These are phyloP conservation scores for Fusarium stilboides DNA, from an alignment of 2,329 filamentous ascomycete genomes.

Conservation along the genomic window DNA sequence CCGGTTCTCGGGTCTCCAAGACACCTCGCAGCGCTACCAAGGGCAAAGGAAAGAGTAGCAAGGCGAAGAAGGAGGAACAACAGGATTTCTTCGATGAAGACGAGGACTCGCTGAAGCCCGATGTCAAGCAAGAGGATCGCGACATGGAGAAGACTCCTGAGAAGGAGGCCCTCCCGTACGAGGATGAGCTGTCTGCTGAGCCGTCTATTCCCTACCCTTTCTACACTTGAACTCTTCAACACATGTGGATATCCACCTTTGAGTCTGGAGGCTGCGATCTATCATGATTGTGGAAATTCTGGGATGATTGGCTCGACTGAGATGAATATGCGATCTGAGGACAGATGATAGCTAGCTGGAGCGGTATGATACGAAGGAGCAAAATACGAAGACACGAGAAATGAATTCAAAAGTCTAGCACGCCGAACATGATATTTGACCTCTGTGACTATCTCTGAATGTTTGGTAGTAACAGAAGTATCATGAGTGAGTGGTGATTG, in stretches of 20 bases:
- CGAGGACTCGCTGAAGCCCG: constrained; percentile 30
- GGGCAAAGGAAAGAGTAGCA: constrained; percentile 37
- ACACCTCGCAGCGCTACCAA: constrained; percentile 43
- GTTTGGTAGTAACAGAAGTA: no score
- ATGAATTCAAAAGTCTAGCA: constrained; percentile 5
- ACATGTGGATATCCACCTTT: no score
- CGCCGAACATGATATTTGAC: neutral
- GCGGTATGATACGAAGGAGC: constrained; percentile 11
- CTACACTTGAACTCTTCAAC: constrained; percentile 1
- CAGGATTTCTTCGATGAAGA: constrained; percentile 26
- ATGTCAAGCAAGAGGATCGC: constrained; percentile 39
- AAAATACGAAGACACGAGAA: constrained; percentile 20
- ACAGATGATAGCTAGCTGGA: constrained; percentile 17
- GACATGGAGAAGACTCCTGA: constrained; percentile 41
- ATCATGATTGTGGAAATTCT: constrained; percentile 1
- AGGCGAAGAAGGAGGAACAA: constrained; percentile 47
- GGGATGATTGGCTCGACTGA: neutral
- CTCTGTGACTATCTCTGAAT: neutral
- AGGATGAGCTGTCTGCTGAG: constrained; percentile 13
- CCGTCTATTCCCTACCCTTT: constrained; percentile 22
- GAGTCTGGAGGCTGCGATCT: neutral
- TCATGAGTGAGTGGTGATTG: neutral
- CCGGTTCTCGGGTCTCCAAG: constrained; percentile 52
- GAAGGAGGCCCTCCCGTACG: constrained; percentile 19
- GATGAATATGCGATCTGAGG: constrained; percentile 21